Percentiles rank a stretch among this genome's conserved stretches.
Conservation (phyloP, 768 basidiomycete species). For the Tylopilus subfusipes region DNA sequence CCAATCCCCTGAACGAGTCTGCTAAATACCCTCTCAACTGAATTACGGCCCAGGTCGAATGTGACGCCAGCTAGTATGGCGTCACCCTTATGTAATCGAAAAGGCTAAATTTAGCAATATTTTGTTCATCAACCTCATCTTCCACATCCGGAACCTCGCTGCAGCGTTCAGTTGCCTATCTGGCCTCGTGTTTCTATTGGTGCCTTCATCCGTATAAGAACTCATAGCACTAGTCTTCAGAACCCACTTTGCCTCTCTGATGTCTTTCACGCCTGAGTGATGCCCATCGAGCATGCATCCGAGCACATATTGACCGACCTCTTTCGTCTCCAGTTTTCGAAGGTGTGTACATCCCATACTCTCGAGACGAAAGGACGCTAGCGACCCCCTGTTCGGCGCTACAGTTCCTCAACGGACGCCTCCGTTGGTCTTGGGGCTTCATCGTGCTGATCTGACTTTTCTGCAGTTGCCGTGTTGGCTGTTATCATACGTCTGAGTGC, state of each 20-base stretch:
- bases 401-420: conserved; percentile 19
- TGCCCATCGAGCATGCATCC: conserved; percentile 2
- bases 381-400: neutral
- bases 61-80: neutral
- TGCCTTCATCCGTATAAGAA: neutral
- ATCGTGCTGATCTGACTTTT: neutral
- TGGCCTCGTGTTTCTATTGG: neutral
- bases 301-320: conserved; percentile 8
- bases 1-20: neutral
- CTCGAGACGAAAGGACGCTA: neutral
- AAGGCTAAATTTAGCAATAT: neutral
- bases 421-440: neutral
- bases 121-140: neutral
- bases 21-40: neutral
- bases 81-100: neutral
- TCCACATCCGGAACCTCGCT: neutral
- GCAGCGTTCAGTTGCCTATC: neutral
- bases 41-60: neutral
- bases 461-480: conserved; percentile 19
- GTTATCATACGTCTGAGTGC: conserved; percentile 10
- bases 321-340: conserved; percentile 19
- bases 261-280: neutral
- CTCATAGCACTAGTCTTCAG: neutral
- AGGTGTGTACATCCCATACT: conserved; percentile 8
- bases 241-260: neutral